phyloP scores from a whole-genome alignment of 169 alveolate genomes.

The Hepatocystis sp. region DNA sequence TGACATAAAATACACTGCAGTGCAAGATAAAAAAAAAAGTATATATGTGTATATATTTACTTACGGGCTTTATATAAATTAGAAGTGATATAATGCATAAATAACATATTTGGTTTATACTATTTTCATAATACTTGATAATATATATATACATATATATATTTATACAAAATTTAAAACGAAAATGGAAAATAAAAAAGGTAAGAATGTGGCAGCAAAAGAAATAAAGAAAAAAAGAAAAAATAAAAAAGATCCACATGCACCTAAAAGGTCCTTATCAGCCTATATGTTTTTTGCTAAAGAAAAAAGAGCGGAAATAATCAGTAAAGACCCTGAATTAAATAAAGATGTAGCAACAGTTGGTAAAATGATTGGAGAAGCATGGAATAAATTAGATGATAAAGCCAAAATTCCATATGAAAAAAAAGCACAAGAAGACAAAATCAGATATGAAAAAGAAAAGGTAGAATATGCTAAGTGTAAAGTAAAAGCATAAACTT shows the following conservation, averaged over 20 bases:
- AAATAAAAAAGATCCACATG: conserved; percentile 91
- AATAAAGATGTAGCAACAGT: conserved; percentile 92
- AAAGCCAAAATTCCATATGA: conserved; percentile 91
- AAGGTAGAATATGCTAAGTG: conserved; percentile 83
- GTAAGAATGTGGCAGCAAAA: conserved; percentile 59
- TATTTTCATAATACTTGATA: too few relatives aligned
- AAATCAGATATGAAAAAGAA: conserved; percentile 90
- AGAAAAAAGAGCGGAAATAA: conserved; percentile 89
- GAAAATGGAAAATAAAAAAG: conserved; percentile 70
- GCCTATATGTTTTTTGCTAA: conserved; percentile 93
- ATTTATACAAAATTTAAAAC: not conserved
- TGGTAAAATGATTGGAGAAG: conserved; percentile 93
- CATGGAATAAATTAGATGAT: conserved; percentile 91
- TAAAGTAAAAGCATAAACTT: conserved; percentile 42
- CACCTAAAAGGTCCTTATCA: conserved; percentile 92
- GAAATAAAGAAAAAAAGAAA: conserved; percentile 77
- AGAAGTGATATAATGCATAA: too few relatives aligned
- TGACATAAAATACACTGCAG: too few relatives aligned
- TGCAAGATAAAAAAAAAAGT: too few relatives aligned
- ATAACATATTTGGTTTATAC: too few relatives aligned
- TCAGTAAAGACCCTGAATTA: conserved; percentile 87
- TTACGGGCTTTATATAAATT: too few relatives aligned
- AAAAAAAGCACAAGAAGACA: conserved; percentile 91
- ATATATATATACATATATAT: not conserved
- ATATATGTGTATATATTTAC: too few relatives aligned